Conservation (phyloP, 495 filamentous ascomycete genomes). For the Aspergillus sparsus region DNA sequence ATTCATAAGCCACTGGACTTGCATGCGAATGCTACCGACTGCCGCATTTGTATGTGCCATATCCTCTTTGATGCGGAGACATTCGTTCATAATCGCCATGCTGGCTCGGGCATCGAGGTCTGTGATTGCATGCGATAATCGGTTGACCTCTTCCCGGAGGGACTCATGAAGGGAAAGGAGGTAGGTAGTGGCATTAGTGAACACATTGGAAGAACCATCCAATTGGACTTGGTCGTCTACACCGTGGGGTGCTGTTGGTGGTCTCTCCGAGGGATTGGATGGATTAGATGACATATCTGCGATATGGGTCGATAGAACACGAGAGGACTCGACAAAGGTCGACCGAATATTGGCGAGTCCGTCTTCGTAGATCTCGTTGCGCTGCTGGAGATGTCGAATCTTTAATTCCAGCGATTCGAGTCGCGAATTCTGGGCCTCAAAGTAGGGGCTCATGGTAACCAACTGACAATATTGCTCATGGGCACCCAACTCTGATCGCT, state of each 20-base stretch:
- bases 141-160: conserved; percentile 62
- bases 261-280: not conserved
- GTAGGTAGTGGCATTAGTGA: conserved; percentile 54
- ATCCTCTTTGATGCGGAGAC: conserved; percentile 65
- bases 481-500: conserved; percentile 48
- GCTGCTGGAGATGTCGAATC: conserved; percentile 56
- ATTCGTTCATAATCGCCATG: conserved; percentile 71
- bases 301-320: conserved; percentile 19
- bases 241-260: not conserved
- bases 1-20: conserved; percentile 69
- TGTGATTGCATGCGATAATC: conserved; percentile 57
- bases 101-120: conserved; percentile 66
- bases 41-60: conserved; percentile 67
- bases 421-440: conserved; percentile 57
- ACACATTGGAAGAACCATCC: conserved; percentile 29
- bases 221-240: conserved; percentile 13
- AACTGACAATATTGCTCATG: conserved; percentile 60
- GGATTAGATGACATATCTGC: not conserved
- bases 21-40: conserved; percentile 62
- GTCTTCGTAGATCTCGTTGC: conserved; percentile 60
- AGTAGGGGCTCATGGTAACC: conserved; percentile 58
- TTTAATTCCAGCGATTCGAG: conserved; percentile 58
- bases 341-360: conserved; percentile 52
- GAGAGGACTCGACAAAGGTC: conserved; percentile 41
- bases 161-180: conserved; percentile 69